phyloP scores from a whole-genome alignment of 495 filamentous ascomycete genomes.

The Podospora comata region DNA sequence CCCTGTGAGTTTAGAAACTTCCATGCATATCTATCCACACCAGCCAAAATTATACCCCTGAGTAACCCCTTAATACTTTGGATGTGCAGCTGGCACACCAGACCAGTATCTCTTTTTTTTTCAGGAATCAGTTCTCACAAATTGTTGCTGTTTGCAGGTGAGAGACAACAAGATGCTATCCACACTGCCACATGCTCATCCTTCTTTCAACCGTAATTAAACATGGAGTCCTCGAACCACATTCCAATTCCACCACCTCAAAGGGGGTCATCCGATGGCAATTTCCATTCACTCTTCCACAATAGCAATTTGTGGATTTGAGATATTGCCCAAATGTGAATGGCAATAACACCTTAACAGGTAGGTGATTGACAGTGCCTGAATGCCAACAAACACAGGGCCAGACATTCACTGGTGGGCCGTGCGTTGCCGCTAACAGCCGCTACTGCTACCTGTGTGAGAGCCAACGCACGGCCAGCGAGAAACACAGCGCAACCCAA shows the following conservation, averaged over 20 bases:
- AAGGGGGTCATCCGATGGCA: background rate
- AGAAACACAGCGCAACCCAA: background rate
- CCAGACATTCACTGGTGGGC: background rate
- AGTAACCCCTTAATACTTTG: too few species aligned
- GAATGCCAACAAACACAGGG: background rate
- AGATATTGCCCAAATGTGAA: background rate
- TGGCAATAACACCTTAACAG: background rate
- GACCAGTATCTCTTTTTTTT: too few species aligned
- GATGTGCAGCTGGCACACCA: too few species aligned
- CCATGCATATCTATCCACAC: too few species aligned
- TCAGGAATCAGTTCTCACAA: too few species aligned
- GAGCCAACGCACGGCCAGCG: background rate
- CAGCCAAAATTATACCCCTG: too few species aligned
- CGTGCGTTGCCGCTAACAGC: background rate
- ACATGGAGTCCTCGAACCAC: background rate
- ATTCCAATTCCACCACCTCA: background rate
- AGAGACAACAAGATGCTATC: too few species aligned
- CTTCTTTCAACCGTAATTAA: background rate
- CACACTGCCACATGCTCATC: background rate
- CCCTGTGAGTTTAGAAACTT: too few species aligned
- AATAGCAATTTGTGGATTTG: constrained; percentile 27
- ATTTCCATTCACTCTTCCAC: too few species aligned
- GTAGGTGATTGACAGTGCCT: background rate
- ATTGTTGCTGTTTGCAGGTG: too few species aligned
- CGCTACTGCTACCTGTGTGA: background rate